Conservation (phyloP, 2,329 filamentous ascomycete genomes). For the Xylaria sp. region DNA sequence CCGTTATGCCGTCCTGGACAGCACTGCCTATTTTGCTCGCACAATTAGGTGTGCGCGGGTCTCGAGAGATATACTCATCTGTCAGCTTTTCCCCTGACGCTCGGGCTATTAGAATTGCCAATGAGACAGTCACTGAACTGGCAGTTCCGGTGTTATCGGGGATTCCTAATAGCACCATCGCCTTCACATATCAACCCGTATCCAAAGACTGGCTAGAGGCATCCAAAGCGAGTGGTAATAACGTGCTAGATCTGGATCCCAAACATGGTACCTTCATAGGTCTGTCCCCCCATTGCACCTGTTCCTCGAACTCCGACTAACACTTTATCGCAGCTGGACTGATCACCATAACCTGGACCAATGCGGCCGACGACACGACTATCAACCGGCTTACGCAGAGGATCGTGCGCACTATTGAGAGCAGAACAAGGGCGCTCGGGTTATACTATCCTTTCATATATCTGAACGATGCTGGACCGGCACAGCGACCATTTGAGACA, state of each 20-base stretch:
- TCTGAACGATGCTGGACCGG: constrained; percentile 19
- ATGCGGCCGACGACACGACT: constrained; percentile 19
- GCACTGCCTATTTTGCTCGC: not conserved
- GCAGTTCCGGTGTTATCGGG: constrained; percentile 15
- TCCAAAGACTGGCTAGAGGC: constrained; percentile 23
- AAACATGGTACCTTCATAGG: constrained; percentile 25
- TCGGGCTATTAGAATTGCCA: constrained; percentile 11
- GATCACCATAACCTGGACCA: constrained; percentile 21
- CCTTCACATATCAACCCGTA: constrained; percentile 23
- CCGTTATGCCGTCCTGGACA: constrained; percentile 6
- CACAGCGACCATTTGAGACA: constrained; percentile 19
- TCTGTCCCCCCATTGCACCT: not conserved
- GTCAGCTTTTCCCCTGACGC: constrained; percentile 9
- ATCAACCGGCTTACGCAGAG: constrained; percentile 9
- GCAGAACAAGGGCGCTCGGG: constrained; percentile 12
- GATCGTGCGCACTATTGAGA: constrained; percentile 10
- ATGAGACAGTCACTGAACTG: constrained; percentile 18
- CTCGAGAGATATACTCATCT: constrained; percentile 3
- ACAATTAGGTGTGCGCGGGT: constrained; percentile 3
- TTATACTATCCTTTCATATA: constrained; percentile 25
- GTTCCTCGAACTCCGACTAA: not conserved
- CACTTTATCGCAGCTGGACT: constrained; percentile 14
- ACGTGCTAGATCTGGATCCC: constrained; percentile 27
- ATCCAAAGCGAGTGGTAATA: constrained; percentile 20
- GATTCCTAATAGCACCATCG: constrained; percentile 15